Conservation (phyloP, 805 yeast species). For the Candida maesae region DNA sequence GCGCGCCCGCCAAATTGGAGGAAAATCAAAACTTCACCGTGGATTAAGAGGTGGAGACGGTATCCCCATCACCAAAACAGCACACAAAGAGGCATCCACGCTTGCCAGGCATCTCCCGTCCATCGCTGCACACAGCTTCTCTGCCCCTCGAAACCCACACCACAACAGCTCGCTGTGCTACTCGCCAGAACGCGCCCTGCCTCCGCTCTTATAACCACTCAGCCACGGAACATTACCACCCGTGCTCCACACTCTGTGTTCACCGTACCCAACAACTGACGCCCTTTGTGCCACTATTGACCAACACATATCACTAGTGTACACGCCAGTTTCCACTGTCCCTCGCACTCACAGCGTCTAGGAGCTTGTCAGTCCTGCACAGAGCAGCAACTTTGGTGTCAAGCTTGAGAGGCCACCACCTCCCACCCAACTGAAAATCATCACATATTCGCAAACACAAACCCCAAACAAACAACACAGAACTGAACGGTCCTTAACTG, state of each 20-base stretch:
- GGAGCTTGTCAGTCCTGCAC: background rate
- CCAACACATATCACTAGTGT: too few relatives aligned
- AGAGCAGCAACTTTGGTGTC: background rate
- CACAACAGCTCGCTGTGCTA: too few relatives aligned
- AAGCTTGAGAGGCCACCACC: background rate
- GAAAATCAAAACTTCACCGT: slow-evolving; percentile 7
- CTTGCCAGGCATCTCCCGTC: background rate
- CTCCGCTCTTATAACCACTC: background rate
- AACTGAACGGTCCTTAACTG: background rate
- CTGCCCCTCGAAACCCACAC: too few relatives aligned
- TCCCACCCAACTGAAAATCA: too few relatives aligned
- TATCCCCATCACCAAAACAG: background rate
- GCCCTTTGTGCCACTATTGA: background rate
- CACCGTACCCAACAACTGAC: background rate
- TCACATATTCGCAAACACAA: background rate
- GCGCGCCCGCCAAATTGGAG: slow-evolving; percentile 9
- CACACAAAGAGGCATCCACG: background rate
- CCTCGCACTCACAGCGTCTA: too few relatives aligned
- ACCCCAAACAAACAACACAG: background rate
- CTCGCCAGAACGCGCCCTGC: background rate
- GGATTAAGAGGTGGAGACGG: background rate
- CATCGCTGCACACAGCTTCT: background rate
- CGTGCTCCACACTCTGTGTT: slow-evolving; percentile 1
- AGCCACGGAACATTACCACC: slow-evolving; percentile 16
- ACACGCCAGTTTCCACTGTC: too few relatives aligned